A percentile compares a stretch with the other conserved stretches of the same genome.
phyloP scores from a whole-genome alignment of 495 filamentous ascomycete species.

The Saxophila tyrrhenica region DNA sequence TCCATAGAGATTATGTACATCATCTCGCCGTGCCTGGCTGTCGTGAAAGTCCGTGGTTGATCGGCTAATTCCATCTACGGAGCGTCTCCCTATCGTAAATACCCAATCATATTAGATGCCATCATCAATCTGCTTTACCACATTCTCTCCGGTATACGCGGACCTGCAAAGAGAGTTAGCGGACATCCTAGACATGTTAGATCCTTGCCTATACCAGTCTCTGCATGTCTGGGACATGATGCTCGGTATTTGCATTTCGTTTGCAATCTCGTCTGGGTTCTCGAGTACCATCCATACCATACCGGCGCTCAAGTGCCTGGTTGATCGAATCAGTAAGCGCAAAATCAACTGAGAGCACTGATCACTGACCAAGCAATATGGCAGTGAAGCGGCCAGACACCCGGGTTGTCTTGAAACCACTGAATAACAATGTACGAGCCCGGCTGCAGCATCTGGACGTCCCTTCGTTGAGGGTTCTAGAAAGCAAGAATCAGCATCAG shows the following conservation, averaged over 20 bases:
- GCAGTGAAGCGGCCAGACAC: conserved; percentile 17
- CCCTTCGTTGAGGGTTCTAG: conserved; percentile 15
- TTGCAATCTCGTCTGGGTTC: conserved; percentile 1
- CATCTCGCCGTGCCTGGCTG: no score
- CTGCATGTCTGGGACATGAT: conserved; percentile 22
- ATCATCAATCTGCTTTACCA: conserved; percentile 24
- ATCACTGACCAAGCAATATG: conserved; percentile 24
- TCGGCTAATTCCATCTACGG: no score
- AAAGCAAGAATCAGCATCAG: neutral
- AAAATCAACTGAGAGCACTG: no score
- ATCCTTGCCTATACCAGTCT: no score
- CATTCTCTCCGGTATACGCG: conserved; percentile 13
- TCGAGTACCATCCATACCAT: conserved; percentile 9
- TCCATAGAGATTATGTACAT: no score
- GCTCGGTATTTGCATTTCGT: conserved; percentile 18
- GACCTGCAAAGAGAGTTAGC: no score
- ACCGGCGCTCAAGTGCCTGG: conserved; percentile 18
- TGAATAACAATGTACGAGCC: conserved; percentile 16
- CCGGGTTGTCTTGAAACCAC: conserved; percentile 21
- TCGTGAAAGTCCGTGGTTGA: no score
- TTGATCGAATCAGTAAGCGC: no score
- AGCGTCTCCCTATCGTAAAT: neutral
- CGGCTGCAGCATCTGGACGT: conserved; percentile 14
- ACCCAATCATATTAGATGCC: conserved; percentile 13
- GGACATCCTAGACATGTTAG: no score